These are phyloP conservation scores for Aspergillus amoenus DNA, from an alignment of 2,329 filamentous ascomycete species.

Conservation along the genomic window DNA sequence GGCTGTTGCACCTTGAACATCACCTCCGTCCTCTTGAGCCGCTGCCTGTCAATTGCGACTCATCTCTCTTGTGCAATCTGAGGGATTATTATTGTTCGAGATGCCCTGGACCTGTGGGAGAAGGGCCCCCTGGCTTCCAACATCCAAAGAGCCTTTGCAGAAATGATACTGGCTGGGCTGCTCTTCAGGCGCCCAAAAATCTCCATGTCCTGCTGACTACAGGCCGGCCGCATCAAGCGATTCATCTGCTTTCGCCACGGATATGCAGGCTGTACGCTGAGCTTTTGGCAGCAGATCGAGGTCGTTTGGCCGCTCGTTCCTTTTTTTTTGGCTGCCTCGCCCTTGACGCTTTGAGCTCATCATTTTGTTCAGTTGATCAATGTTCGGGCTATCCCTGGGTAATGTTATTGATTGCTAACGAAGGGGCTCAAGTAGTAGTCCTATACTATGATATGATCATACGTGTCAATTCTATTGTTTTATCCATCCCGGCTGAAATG, in stretches of 20 bases:
- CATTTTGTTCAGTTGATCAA: not conserved
- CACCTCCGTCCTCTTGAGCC: conserved; percentile 12
- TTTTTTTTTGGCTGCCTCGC: not conserved
- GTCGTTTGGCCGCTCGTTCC: not conserved
- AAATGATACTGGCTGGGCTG: not conserved
- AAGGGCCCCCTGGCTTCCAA: too few relatives aligned
- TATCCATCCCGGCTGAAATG: conserved; percentile 20
- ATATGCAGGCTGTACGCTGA: conserved; percentile 6
- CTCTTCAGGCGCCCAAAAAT: conserved; percentile 2
- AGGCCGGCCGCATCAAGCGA: conserved; percentile 15
- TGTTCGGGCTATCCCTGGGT: not conserved
- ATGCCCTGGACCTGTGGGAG: too few relatives aligned
- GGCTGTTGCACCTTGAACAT: conserved; percentile 13
- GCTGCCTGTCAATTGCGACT: not conserved
- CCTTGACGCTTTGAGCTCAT: not conserved
- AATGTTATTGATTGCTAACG: not conserved
- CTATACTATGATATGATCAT: conserved; percentile 2
- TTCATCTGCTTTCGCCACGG: conserved; percentile 34
- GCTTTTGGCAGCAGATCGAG: not conserved
- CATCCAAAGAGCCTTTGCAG: not conserved
- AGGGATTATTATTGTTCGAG: conserved; percentile 1
- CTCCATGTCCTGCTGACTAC: conserved; percentile 29
- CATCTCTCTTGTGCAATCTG: conserved; percentile 1
- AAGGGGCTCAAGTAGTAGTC: not conserved
- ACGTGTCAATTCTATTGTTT: conserved; percentile 10